These are phyloP conservation scores for Eremothecium sinecaudum DNA, from an alignment of 1,139 yeast genomes.

Conservation along the genomic window DNA sequence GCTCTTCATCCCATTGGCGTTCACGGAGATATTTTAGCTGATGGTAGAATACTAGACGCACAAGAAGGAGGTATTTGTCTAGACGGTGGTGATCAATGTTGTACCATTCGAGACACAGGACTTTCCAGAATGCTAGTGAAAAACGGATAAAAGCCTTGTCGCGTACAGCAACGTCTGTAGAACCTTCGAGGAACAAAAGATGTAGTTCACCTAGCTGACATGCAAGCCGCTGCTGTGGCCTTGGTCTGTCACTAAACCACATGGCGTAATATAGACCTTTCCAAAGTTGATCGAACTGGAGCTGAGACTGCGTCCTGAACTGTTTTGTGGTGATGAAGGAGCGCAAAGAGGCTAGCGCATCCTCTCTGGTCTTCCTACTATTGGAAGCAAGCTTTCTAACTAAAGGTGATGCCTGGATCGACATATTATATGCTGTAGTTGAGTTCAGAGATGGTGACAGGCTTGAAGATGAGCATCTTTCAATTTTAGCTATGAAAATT, in stretches of 20 bases:
- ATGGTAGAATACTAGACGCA: conserved; percentile 67
- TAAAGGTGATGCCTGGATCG: conserved; percentile 41
- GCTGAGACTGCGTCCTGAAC: conserved; percentile 33
- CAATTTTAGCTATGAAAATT: no score
- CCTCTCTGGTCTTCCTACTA: conserved; percentile 42
- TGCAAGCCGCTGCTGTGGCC: conserved; percentile 82
- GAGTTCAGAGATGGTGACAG: no score
- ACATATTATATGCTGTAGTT: no score
- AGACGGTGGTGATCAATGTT: conserved; percentile 75
- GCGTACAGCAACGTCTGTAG: conserved; percentile 25
- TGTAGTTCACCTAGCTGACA: conserved; percentile 58
- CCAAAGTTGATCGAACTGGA: conserved; percentile 80
- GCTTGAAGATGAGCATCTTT: no score
- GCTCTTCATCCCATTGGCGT: conserved; percentile 47
- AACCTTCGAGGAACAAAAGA: conserved; percentile 24
- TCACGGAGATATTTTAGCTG: conserved; percentile 47
- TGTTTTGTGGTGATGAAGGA: conserved; percentile 43
- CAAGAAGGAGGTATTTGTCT: conserved; percentile 74
- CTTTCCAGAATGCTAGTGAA: conserved; percentile 70
- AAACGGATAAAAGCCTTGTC: conserved; percentile 37
- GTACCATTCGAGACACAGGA: conserved; percentile 77
- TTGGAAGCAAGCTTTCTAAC: conserved; percentile 81
- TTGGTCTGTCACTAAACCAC: conserved; percentile 95
- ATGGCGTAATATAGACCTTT: conserved; percentile 83
- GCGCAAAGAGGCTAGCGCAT: conserved; percentile 60